Percentiles rank a stretch among this genome's conserved stretches.
These are phyloP conservation scores for Trichoderma brevicompactum DNA, from an alignment of 2,329 filamentous ascomycete species.

Conservation along the genomic window DNA sequence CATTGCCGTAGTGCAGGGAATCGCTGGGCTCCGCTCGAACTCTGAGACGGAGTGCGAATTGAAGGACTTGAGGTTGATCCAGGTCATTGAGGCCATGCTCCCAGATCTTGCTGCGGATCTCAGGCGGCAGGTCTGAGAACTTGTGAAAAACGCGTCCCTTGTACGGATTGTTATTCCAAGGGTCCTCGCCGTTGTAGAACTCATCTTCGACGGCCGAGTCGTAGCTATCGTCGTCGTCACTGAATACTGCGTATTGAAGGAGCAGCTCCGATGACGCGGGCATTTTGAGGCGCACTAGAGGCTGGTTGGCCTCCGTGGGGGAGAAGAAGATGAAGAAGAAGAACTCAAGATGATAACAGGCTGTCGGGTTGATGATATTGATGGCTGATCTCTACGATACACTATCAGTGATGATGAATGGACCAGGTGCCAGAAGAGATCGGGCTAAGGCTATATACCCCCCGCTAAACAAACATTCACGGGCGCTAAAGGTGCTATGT, in stretches of 20 bases:
- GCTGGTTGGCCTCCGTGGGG: background rate
- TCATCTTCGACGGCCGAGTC: conserved; percentile 24
- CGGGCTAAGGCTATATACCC: too few species aligned
- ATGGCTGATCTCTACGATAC: background rate
- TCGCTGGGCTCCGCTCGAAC: background rate
- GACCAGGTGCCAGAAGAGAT: too few species aligned
- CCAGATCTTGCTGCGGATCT: conserved; percentile 44
- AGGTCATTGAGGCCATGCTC: conserved; percentile 41
- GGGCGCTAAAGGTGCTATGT: too few species aligned
- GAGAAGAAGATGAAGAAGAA: too few species aligned
- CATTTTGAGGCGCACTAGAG: background rate
- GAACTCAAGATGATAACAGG: background rate
- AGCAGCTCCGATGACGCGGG: background rate
- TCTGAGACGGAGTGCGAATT: conserved; percentile 20
- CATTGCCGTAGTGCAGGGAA: background rate
- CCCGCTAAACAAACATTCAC: too few species aligned
- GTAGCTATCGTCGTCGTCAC: conserved; percentile 13
- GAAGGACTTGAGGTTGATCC: conserved; percentile 33
- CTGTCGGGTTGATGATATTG: background rate
- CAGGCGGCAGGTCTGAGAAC: conserved; percentile 41
- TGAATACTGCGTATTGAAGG: conserved; percentile 12
- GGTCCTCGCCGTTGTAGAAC: conserved; percentile 24
- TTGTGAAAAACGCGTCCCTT: conserved; percentile 33
- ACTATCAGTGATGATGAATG: too few species aligned
- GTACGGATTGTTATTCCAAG: conserved; percentile 19